Evolutionary conservation across 306 rosid species (phyloP).

Genomic region (Vicia faba): DNA sequence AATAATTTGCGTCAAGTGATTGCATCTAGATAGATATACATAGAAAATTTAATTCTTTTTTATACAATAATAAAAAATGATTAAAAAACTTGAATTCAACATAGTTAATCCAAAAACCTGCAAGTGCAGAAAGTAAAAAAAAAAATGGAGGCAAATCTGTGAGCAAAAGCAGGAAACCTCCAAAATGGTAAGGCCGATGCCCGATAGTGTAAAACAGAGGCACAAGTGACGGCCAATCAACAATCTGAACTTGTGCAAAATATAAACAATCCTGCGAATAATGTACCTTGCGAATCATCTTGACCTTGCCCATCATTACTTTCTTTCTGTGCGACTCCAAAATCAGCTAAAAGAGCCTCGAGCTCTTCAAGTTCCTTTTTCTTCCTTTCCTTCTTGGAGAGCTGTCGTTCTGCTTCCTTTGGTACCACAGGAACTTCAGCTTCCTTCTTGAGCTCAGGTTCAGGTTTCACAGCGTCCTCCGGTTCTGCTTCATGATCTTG

Average conservation of each 20-base stretch:
- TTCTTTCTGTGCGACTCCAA: slow-evolving; percentile 52
- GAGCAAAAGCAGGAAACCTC: not conserved
- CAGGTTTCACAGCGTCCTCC: slow-evolving; percentile 53
- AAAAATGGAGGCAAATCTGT: not conserved
- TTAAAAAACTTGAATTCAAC: not conserved
- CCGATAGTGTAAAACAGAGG: not conserved
- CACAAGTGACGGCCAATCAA: slow-evolving; percentile 6
- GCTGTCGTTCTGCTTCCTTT: slow-evolving; percentile 75
- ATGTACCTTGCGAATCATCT: slow-evolving; percentile 55
- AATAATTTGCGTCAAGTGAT: not conserved
- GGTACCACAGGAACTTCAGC: slow-evolving; percentile 50
- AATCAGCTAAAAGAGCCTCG: slow-evolving; percentile 80
- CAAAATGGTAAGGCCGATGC: not conserved
- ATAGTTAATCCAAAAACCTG: not conserved
- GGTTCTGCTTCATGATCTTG: slow-evolving; percentile 68
- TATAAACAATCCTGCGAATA: slow-evolving; percentile 14
- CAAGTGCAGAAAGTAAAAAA: not conserved
- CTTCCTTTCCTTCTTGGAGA: slow-evolving; percentile 80
- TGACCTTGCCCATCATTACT: slow-evolving; percentile 57
- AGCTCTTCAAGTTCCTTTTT: slow-evolving; percentile 82
- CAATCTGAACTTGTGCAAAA: not conserved
- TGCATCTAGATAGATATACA: slow-evolving; percentile 24
- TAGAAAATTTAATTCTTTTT: not conserved
- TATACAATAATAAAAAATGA: not conserved
- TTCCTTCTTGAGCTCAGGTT: slow-evolving; percentile 41